A percentile compares a stretch with the other conserved stretches of the same genome.
These are phyloP conservation scores for Musa balbisiana DNA, from an alignment of 202 grass and related monocot genomes.

Conservation along the genomic window DNA sequence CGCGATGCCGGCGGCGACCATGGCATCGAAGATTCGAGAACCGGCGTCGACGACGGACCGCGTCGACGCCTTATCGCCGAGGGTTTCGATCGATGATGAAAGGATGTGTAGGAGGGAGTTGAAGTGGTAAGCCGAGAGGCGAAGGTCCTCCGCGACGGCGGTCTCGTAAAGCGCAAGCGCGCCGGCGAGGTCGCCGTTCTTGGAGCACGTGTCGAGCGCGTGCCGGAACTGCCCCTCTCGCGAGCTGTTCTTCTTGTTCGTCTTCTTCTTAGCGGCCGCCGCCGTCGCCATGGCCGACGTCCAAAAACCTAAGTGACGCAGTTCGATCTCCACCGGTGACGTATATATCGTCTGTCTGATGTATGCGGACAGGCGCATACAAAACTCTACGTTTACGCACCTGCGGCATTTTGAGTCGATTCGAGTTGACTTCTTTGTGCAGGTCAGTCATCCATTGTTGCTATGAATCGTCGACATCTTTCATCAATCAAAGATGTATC, in stretches of 20 bases:
- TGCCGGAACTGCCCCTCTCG: constrained; percentile 37
- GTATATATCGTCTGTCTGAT: no score
- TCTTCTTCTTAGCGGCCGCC: constrained; percentile 15
- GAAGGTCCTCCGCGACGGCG: constrained; percentile 23
- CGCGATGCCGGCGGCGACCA: constrained; percentile 40
- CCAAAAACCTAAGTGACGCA: no score
- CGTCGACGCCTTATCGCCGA: constrained; percentile 10
- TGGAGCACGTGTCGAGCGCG: constrained; percentile 60
- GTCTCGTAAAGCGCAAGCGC: constrained; percentile 60
- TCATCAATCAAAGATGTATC: no score
- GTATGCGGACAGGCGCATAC: no score
- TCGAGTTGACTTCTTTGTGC: no score
- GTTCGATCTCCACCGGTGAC: no score
- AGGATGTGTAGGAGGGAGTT: constrained; percentile 81
- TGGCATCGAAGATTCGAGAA: constrained; percentile 63
- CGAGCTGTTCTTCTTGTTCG: constrained; percentile 9
- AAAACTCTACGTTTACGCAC: no score
- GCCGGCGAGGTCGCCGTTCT: constrained; percentile 45
- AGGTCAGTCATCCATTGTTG: no score
- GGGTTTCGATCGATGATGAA: constrained; percentile 27
- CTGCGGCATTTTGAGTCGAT: no score
- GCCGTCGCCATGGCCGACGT: not conserved
- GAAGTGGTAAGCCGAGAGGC: constrained; percentile 63
- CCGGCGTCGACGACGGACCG: constrained; percentile 30
- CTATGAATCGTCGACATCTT: no score